Base-by-base conservation (phyloP, 1,284 basidiomycete genomes). In the Rhodotorula glutinis region DNA sequence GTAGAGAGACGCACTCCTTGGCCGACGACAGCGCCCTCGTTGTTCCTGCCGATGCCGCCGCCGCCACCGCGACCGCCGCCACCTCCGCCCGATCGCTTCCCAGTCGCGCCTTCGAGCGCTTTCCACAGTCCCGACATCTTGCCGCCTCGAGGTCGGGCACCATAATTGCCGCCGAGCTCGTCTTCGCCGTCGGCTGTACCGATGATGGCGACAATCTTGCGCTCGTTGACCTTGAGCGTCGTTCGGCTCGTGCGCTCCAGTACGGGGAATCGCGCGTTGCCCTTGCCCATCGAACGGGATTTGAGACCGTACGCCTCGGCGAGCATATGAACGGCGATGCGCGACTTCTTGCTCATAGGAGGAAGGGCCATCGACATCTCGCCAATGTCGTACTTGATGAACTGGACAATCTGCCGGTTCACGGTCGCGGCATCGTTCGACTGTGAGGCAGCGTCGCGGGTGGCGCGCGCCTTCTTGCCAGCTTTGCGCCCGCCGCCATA, bases 281-380 rank as follows among this genome's bases (percentile, higher is more conserved):
- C 91, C 16, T 82, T 81, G 0, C 91, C 91, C 69, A 87, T 86
- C 75, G 89, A 91, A 71, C 83, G 76, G 67, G 88, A 91, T 79
- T 87, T 88, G 77, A 96, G 71, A 29, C 83, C 83, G 77, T 93
- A 94, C 62, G 85, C 86, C 11, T 78, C 71, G 19, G 91, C 91
- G 71, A 94, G 79, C 75, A 90, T 84, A 76, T 96, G 92, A 0
- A 92, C 83, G 62, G 81, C 81, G 79, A 85, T 86, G 70, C 92
- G 82, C 62, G 83, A 84, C 63, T 81, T 81, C 79, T 89, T 91
- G 71, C 85, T 82, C 81, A 90, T 87, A 5, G 91, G 87, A 0
- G 90, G 91, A 0, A 93, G 80, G 2, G 83, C 79, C 82, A 92
- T 85, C 1, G 82, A 83, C 47, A 73, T 63, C 13, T 81, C 80